Evolutionary conservation across 2,329 filamentous ascomycete species (phyloP).

Genomic region (Hypoxylon sp.): DNA sequence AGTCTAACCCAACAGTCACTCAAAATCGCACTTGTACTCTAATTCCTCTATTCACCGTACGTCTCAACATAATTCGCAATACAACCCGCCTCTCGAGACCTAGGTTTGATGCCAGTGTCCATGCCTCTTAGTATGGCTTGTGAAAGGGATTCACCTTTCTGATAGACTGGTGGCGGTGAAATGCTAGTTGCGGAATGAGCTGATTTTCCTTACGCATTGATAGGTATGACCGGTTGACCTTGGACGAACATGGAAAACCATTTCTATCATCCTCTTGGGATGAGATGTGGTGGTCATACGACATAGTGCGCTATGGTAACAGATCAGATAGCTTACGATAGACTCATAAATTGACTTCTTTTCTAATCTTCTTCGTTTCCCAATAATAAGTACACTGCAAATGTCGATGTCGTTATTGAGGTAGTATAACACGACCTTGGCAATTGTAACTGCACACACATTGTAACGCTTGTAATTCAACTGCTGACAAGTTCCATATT

Average conservation of each 20-base stretch:
- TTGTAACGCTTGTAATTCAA: neutral
- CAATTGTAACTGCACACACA: no score
- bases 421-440: no score
- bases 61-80: slow-evolving; percentile 54
- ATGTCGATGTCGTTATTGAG: no score
- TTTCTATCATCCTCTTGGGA: slow-evolving; percentile 20
- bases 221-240: slow-evolving; percentile 28
- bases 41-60: slow-evolving; percentile 58
- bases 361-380: neutral
- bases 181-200: slow-evolving; percentile 36
- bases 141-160: slow-evolving; percentile 40
- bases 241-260: slow-evolving; percentile 19
- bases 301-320: slow-evolving; percentile 33
- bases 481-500: neutral
- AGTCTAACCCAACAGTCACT: slow-evolving; percentile 53
- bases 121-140: slow-evolving; percentile 29
- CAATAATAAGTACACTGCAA: neutral
- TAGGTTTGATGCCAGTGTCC: slow-evolving; percentile 19
- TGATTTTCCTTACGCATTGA: slow-evolving; percentile 34
- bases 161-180: slow-evolving; percentile 45
- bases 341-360: slow-evolving; percentile 52
- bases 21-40: slow-evolving; percentile 61
- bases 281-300: slow-evolving; percentile 36
- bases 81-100: slow-evolving; percentile 11
- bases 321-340: slow-evolving; percentile 49